phyloP scores from a whole-genome alignment of 768 basidiomycete species.

The Mycena albidolilacea region DNA sequence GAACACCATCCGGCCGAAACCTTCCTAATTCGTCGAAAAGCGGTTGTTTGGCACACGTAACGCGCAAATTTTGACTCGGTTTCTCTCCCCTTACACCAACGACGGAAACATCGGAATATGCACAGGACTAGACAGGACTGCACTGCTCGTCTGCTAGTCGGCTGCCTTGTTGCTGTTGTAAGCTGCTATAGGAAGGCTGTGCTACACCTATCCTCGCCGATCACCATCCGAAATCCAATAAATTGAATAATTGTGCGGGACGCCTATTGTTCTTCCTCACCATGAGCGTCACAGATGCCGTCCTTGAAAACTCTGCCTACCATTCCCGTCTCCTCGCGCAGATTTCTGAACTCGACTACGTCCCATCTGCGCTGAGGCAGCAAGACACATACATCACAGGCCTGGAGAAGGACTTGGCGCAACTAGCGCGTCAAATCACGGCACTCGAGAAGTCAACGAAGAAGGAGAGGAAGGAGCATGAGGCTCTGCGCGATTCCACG shows the following conservation, averaged over 20 bases:
- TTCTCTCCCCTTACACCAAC: background rate
- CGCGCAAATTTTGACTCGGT: background rate
- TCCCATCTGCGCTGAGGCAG: constrained; percentile 53
- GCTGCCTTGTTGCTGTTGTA: too few species aligned
- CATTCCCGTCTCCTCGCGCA: constrained; percentile 52
- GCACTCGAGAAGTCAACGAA: constrained; percentile 55
- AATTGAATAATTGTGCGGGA: too few species aligned
- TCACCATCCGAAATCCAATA: too few species aligned
- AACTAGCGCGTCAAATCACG: constrained; percentile 45
- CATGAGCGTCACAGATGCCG: constrained; percentile 51
- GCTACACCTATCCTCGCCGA: background rate
- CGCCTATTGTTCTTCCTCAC: background rate
- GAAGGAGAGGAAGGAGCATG: constrained; percentile 63
- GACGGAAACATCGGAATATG: too few species aligned
- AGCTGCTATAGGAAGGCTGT: too few species aligned
- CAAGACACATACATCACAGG: constrained; percentile 54
- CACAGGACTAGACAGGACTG: too few species aligned
- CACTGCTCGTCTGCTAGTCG: too few species aligned
- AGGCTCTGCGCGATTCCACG: constrained; percentile 56
- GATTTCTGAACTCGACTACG: constrained; percentile 58
- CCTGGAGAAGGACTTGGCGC: constrained; percentile 47
- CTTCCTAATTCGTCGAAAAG: background rate
- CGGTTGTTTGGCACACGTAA: background rate
- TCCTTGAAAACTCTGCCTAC: constrained; percentile 56
- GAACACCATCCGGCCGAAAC: background rate